Evolutionary conservation across 352 stramenopile genomes (phyloP).

Genomic region (Globisporangium cederbergense): DNA sequence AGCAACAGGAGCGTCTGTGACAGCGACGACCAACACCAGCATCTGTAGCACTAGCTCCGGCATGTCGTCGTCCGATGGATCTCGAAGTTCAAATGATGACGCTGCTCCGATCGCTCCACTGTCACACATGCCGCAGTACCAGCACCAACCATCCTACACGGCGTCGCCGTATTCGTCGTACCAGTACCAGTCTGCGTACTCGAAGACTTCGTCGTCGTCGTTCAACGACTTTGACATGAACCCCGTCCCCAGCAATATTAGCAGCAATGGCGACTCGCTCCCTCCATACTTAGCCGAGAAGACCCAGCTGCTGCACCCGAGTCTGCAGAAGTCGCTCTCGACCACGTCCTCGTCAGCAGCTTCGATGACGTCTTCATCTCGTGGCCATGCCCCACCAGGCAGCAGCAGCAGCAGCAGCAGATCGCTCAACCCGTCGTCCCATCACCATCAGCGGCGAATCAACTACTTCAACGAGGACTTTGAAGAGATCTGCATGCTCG

Average conservation of each 20-base stretch:
- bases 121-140: constrained; percentile 1
- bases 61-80: constrained; percentile 41
- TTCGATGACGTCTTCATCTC: constrained; percentile 14
- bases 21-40: constrained; percentile 22
- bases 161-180: neutral
- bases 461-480: constrained; percentile 89
- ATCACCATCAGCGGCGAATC: constrained; percentile 38
- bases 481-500: constrained; percentile 84
- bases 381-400: constrained; percentile 17
- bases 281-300: constrained; percentile 8
- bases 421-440: constrained; percentile 13
- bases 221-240: constrained; percentile 46
- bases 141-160: neutral
- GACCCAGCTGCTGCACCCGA: constrained; percentile 17
- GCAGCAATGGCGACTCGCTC: neutral
- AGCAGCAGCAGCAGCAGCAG: constrained; percentile 52
- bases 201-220: constrained; percentile 36
- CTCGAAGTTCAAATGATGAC: constrained; percentile 24
- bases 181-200: constrained; percentile 14
- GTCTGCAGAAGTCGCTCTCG: constrained; percentile 19
- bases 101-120: constrained; percentile 10
- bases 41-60: constrained; percentile 43
- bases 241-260: constrained; percentile 15
- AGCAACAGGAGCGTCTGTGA: constrained; percentile 24
- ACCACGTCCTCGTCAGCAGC: constrained; percentile 24